Evolutionary conservation across 192 early-diverging fungal species (phyloP).

Genomic region (Phlyctochytrium planicorne): DNA sequence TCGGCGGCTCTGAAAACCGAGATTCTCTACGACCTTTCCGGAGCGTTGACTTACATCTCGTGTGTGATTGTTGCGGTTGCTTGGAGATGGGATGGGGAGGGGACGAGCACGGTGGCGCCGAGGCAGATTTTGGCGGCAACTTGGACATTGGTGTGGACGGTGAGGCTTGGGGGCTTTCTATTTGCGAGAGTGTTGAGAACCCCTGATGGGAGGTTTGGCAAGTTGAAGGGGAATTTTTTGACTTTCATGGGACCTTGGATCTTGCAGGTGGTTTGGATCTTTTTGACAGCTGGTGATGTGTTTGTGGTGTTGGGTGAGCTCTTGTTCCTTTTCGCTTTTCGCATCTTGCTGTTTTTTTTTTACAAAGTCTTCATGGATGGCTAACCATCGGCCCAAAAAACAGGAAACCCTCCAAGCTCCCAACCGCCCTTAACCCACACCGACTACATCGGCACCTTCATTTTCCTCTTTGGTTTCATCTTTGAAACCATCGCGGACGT

Average conservation of each 20-base stretch:
- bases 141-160: slow-evolving; percentile 37
- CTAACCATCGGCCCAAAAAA: not conserved
- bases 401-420: slow-evolving; percentile 29
- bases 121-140: slow-evolving; percentile 44
- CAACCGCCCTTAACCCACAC: slow-evolving; percentile 32
- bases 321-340: not conserved
- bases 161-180: slow-evolving; percentile 47
- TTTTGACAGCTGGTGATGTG: slow-evolving; percentile 46
- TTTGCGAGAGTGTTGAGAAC: slow-evolving; percentile 34
- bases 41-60: slow-evolving; percentile 42
- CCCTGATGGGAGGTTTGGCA: slow-evolving; percentile 43
- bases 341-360: not conserved
- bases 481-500: slow-evolving; percentile 48
- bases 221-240: slow-evolving; percentile 40
- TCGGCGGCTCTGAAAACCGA: slow-evolving; percentile 49
- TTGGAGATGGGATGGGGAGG: slow-evolving; percentile 11
- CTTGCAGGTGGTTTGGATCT: slow-evolving; percentile 55
- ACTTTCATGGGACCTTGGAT: slow-evolving; percentile 46
- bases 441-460: slow-evolving; percentile 43
- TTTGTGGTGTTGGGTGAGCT: slow-evolving; percentile 39
- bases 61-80: slow-evolving; percentile 45
- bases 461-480: slow-evolving; percentile 48
- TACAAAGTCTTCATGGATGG: too few species aligned
- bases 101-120: slow-evolving; percentile 16
- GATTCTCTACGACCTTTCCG: slow-evolving; percentile 47